Percentiles rank a stretch among this genome's conserved stretches.
phyloP scores from a whole-genome alignment of 208 protist genomes.

The Leptomonas pyrrhocoris region DNA sequence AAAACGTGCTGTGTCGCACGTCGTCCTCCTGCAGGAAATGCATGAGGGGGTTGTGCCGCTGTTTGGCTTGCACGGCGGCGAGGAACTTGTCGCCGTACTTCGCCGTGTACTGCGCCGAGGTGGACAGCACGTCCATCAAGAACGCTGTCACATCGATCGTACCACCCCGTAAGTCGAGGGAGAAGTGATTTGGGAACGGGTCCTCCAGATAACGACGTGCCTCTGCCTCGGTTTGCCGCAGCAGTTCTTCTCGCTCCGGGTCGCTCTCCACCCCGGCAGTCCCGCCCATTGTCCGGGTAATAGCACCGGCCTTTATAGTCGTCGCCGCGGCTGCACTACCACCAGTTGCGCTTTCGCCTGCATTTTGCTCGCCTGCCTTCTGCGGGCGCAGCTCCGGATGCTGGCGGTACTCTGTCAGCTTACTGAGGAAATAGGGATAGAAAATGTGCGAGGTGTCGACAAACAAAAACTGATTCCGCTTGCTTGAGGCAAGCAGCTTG shows the following conservation, averaged over 20 bases:
- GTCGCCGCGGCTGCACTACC: slow-evolving; percentile 26
- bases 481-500: slow-evolving; percentile 72
- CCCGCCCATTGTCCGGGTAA: slow-evolving; percentile 67
- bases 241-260: slow-evolving; percentile 65
- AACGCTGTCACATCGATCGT: slow-evolving; percentile 74
- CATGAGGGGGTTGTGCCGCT: slow-evolving; percentile 72
- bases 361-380: slow-evolving; percentile 32
- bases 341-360: slow-evolving; percentile 25
- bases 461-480: slow-evolving; percentile 83
- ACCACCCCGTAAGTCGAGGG: slow-evolving; percentile 62
- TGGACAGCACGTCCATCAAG: slow-evolving; percentile 73
- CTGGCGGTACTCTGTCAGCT: slow-evolving; percentile 79
- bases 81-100: slow-evolving; percentile 88
- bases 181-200: slow-evolving; percentile 76
- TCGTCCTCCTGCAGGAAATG: slow-evolving; percentile 79
- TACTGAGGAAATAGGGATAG: slow-evolving; percentile 89
- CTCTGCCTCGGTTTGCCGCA: slow-evolving; percentile 74
- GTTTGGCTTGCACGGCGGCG: slow-evolving; percentile 51
- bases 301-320: slow-evolving; percentile 37
- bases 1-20: slow-evolving; percentile 72
- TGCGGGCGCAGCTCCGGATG: slow-evolving; percentile 71
- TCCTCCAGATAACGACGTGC: slow-evolving; percentile 79
- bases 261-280: slow-evolving; percentile 51
- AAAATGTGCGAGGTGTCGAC: slow-evolving; percentile 87
- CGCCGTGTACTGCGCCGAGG: slow-evolving; percentile 84